Percentiles rank a stretch among this genome's conserved stretches.
Evolutionary conservation across 768 basidiomycete species (phyloP).

Genomic region (Tricholoma flavovirens): DNA sequence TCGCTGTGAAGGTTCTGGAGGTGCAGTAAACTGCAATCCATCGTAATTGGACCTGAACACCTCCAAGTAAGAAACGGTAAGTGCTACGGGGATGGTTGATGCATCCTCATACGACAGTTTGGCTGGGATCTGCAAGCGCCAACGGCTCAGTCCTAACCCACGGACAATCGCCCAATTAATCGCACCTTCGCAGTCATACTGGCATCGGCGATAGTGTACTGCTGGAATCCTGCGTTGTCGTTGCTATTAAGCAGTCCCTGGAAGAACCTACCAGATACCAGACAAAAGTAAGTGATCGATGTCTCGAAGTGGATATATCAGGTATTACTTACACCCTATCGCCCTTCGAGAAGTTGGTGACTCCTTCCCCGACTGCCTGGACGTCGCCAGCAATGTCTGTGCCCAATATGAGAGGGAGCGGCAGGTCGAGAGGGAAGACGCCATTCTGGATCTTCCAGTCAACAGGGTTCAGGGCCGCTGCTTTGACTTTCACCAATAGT

Average conservation of each 20-base stretch:
- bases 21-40: constrained; percentile 14
- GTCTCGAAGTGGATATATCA: not conserved
- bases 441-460: constrained; percentile 8
- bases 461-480: constrained; percentile 13
- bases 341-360: constrained; percentile 42
- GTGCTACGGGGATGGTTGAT: constrained; percentile 29
- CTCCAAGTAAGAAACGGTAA: constrained; percentile 29
- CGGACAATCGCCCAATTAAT: constrained; percentile 18
- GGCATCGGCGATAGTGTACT: constrained; percentile 20
- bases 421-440: not conserved
- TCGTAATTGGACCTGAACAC: constrained; percentile 23
- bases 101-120: constrained; percentile 33
- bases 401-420: constrained; percentile 38
- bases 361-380: constrained; percentile 45
- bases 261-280: constrained; percentile 7
- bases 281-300: not conserved
- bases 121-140: constrained; percentile 15
- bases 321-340: constrained; percentile 43
- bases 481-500: constrained; percentile 13
- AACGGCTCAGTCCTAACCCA: not conserved
- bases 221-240: constrained; percentile 19
- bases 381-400: constrained; percentile 48
- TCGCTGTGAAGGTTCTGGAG: constrained; percentile 16
- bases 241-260: constrained; percentile 4
- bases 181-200: constrained; percentile 13